Percentiles rank a stretch among this genome's conserved stretches.
These are phyloP conservation scores for Mallotus japonicus DNA, from an alignment of 441 rosid genomes.

Conservation along the genomic window DNA sequence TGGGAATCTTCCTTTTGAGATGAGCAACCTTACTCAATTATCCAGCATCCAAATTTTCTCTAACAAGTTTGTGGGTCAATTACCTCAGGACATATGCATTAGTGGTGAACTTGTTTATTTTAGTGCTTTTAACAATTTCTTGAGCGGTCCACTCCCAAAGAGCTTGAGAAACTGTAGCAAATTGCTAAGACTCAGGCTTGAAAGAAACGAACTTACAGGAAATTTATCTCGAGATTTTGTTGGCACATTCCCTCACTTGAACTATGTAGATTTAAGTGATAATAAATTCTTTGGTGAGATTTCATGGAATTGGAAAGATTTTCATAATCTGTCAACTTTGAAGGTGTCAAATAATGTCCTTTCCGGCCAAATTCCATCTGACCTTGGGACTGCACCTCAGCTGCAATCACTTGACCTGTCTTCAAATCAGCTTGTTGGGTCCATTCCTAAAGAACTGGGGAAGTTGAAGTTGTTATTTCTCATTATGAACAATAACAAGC, in stretches of 20 bases:
- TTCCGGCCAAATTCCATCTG: neutral
- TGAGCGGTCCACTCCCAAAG: neutral
- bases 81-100: slow-evolving; percentile 15
- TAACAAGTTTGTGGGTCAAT: slow-evolving; percentile 1
- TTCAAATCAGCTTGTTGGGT: neutral
- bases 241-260: neutral
- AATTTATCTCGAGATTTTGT: slow-evolving; percentile 4
- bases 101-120: neutral
- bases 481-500: neutral
- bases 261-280: neutral
- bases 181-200: neutral
- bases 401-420: neutral
- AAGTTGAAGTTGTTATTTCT: neutral
- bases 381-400: neutral
- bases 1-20: neutral
- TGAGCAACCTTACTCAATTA: neutral
- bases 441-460: neutral
- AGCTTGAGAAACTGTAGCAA: slow-evolving; percentile 6
- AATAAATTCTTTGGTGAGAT: slow-evolving; percentile 9
- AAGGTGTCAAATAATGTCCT: neutral
- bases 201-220: neutral
- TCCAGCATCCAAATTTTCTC: neutral
- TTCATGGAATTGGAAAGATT: slow-evolving; percentile 5
- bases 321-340: neutral
- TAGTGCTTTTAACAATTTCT: neutral